Evolutionary conservation across 805 yeast species (phyloP).

Genomic region (Vanderwaltozyma polyspora): DNA sequence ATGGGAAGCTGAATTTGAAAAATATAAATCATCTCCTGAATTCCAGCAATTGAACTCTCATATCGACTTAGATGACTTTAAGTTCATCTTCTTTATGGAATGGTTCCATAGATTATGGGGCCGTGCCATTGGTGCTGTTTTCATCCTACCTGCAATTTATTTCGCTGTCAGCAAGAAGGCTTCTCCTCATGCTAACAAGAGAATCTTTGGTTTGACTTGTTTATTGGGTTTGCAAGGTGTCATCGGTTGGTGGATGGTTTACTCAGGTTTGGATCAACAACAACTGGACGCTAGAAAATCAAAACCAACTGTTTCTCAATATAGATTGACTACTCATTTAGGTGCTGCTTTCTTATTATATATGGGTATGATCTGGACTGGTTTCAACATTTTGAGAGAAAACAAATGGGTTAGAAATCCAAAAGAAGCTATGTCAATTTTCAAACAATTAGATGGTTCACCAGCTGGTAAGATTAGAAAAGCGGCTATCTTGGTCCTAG

Average conservation of each 20-base stretch:
- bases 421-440: constrained; percentile 37
- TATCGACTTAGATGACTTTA: constrained; percentile 74
- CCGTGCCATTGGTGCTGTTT: constrained; percentile 73
- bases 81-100: constrained; percentile 92
- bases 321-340: constrained; percentile 84
- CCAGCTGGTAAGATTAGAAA: constrained; percentile 46
- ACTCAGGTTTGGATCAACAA: constrained; percentile 80
- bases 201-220: constrained; percentile 61
- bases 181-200: constrained; percentile 52
- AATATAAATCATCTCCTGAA: constrained; percentile 82
- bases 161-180: constrained; percentile 59
- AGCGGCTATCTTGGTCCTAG: constrained; percentile 45
- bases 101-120: constrained; percentile 95
- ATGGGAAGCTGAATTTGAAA: constrained; percentile 77
- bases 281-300: constrained; percentile 69
- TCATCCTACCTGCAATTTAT: constrained; percentile 77
- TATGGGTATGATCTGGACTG: constrained; percentile 84
- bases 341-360: constrained; percentile 87
- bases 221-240: constrained; percentile 88
- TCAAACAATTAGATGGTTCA: constrained; percentile 53
- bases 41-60: constrained; percentile 81
- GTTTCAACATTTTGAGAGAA: constrained; percentile 71
- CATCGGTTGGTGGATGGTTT: constrained; percentile 99
- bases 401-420: constrained; percentile 59
- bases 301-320: constrained; percentile 96